These are phyloP conservation scores for Sphaerulina populicola DNA, from an alignment of 2,329 filamentous ascomycete species.

Conservation along the genomic window DNA sequence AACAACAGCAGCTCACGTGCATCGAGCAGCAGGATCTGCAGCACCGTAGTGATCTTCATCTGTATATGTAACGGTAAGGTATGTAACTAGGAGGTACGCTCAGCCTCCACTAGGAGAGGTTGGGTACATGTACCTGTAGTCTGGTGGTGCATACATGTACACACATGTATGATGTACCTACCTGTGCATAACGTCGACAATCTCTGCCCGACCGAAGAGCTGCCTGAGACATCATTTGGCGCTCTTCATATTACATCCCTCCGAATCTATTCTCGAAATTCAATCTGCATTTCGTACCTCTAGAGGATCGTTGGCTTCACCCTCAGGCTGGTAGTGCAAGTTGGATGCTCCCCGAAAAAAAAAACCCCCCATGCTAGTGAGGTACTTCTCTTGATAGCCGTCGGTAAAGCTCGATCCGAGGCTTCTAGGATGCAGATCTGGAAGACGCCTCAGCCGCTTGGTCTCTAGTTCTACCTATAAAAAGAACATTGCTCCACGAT, in stretches of 20 bases:
- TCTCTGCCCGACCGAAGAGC: slow-evolving; percentile 6
- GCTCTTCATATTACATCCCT: not conserved
- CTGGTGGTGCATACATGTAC: no score
- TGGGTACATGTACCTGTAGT: no score
- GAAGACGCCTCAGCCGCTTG: slow-evolving; percentile 1
- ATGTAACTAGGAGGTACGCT: no score
- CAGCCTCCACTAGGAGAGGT: not conserved
- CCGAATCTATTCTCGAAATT: not conserved
- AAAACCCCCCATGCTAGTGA: no score
- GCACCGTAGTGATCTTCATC: not conserved
- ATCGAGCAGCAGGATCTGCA: not conserved
- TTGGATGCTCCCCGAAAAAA: not conserved
- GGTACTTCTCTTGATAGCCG: not conserved
- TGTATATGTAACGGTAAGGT: slow-evolving; percentile 1
- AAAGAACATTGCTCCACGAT: slow-evolving; percentile 1
- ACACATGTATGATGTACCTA: no score
- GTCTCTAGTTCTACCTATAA: slow-evolving; percentile 1
- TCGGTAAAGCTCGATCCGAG: not conserved
- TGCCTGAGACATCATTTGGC: slow-evolving; percentile 1
- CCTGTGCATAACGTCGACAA: slow-evolving; percentile 5
- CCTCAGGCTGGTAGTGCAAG: not conserved
- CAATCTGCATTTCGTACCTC: not conserved
- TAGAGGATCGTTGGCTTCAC: not conserved
- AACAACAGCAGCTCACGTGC: not conserved
- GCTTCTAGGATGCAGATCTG: not conserved